Evolutionary conservation across 2,329 filamentous ascomycete species (phyloP).

Genomic region (Tothia fuscella): DNA sequence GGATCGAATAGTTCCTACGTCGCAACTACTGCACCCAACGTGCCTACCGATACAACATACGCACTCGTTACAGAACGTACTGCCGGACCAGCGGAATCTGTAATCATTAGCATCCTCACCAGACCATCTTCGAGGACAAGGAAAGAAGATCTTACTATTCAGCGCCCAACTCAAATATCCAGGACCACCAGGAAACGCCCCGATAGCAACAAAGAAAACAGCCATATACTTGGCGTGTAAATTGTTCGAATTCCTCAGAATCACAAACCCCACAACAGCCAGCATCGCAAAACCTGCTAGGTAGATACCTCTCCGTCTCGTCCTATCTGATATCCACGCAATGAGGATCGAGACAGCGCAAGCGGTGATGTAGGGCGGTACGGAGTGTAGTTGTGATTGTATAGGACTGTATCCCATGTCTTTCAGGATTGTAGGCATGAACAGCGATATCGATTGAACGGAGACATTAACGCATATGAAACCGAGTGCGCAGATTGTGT

Average conservation of each 20-base stretch:
- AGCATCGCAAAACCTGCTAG: slow-evolving; percentile 26
- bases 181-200: slow-evolving; percentile 46
- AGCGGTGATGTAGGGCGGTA: slow-evolving; percentile 27
- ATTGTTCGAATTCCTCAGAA: slow-evolving; percentile 33
- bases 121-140: background rate
- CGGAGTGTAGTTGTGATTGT: slow-evolving; percentile 27
- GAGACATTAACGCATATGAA: slow-evolving; percentile 52
- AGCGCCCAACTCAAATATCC: slow-evolving; percentile 47
- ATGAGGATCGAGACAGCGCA: slow-evolving; percentile 24
- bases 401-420: slow-evolving; percentile 27
- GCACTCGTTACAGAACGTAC: slow-evolving; percentile 44
- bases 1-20: slow-evolving; percentile 30
- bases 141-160: slow-evolving; percentile 35
- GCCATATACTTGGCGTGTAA: slow-evolving; percentile 39
- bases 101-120: slow-evolving; percentile 15
- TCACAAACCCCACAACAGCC: slow-evolving; percentile 39
- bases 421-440: slow-evolving; percentile 27
- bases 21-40: slow-evolving; percentile 44
- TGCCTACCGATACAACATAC: slow-evolving; percentile 44
- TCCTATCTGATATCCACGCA: slow-evolving; percentile 26
- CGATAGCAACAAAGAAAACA: slow-evolving; percentile 43
- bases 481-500: slow-evolving; percentile 45
- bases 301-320: slow-evolving; percentile 26
- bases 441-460: slow-evolving; percentile 36
- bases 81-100: slow-evolving; percentile 42